phyloP scores from a whole-genome alignment of 2,329 filamentous ascomycete genomes.

The Dothidotthia symphoricarpi region DNA sequence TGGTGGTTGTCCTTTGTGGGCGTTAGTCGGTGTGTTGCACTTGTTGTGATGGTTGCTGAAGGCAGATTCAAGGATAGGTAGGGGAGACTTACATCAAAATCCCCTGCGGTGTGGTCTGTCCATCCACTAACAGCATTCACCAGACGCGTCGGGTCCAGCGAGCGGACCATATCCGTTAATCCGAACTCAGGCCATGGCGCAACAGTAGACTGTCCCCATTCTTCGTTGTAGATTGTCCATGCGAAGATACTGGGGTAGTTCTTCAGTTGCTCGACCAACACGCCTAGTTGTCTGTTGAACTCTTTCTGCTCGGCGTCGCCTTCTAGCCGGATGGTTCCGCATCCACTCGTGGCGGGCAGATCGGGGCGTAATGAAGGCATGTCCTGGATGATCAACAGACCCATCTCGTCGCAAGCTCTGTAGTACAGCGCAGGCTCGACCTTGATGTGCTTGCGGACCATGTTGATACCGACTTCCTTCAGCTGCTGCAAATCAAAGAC shows the following conservation, averaged over 20 bases:
- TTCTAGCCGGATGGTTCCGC: slow-evolving; percentile 16
- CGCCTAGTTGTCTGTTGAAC: slow-evolving; percentile 62
- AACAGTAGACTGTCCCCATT: slow-evolving; percentile 61
- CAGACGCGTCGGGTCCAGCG: slow-evolving; percentile 63
- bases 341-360: slow-evolving; percentile 13
- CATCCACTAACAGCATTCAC: slow-evolving; percentile 65
- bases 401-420: slow-evolving; percentile 64
- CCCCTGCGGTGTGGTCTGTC: slow-evolving; percentile 66
- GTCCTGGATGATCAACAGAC: slow-evolving; percentile 67
- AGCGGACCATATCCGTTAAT: slow-evolving; percentile 56
- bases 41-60: too few relatives aligned
- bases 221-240: slow-evolving; percentile 72
- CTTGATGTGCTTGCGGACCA: slow-evolving; percentile 71
- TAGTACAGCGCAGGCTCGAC: slow-evolving; percentile 67
- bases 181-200: slow-evolving; percentile 55
- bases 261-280: slow-evolving; percentile 62
- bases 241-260: slow-evolving; percentile 64
- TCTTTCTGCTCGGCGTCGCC: slow-evolving; percentile 56
- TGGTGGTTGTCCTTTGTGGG: slow-evolving; percentile 63
- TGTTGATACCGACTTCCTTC: slow-evolving; percentile 68
- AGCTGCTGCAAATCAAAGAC: slow-evolving; percentile 62
- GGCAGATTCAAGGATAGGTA: too few relatives aligned
- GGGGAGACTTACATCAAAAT: slow-evolving; percentile 49
- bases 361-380: slow-evolving; percentile 60
- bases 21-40: background rate